Evolutionary conservation across 257 asterid genomes (phyloP).

Genomic region (Gardenia jasminoides): DNA sequence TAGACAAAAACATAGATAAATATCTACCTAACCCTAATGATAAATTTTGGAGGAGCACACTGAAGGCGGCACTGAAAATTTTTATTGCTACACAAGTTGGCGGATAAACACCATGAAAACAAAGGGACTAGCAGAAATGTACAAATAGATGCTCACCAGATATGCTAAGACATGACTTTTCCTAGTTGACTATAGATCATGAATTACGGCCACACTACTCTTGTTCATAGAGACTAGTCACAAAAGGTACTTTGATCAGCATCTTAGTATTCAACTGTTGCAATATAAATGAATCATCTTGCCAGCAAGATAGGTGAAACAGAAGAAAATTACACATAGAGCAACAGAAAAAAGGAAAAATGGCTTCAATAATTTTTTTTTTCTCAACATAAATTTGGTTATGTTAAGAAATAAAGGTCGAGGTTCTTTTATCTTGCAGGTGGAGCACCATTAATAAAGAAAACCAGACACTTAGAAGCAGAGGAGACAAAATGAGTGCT

Average conservation of each 20-base stretch:
- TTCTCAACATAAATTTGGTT: neutral
- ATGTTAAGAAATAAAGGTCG: neutral
- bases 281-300: neutral
- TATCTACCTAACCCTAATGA: neutral
- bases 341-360: neutral
- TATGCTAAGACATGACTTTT: neutral
- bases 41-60: neutral
- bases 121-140: neutral
- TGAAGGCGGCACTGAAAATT: neutral
- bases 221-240: neutral
- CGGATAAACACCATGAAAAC: neutral
- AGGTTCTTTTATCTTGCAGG: neutral
- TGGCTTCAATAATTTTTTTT: neutral
- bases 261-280: neutral
- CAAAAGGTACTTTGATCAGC: neutral
- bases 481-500: neutral
- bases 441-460: neutral
- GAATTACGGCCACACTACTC: neutral
- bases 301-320: neutral
- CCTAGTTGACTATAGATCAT: neutral
- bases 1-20: neutral
- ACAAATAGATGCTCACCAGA: neutral
- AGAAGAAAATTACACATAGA: neutral
- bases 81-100: neutral
- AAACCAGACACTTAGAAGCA: neutral